These are phyloP conservation scores for Casuarina glauca DNA, from an alignment of 306 rosid genomes.

Conservation along the genomic window DNA sequence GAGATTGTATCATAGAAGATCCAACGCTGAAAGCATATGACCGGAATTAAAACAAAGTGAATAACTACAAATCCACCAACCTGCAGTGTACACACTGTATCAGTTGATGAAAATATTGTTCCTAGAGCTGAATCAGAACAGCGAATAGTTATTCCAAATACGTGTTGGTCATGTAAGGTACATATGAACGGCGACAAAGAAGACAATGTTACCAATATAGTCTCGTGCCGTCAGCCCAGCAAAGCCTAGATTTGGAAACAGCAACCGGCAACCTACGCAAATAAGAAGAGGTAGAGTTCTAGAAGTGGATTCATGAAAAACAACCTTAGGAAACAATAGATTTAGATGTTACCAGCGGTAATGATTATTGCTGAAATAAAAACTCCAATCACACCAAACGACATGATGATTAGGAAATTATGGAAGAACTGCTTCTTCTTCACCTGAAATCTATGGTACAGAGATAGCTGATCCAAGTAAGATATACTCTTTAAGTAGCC, in stretches of 20 bases:
- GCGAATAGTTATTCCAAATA: slow-evolving; percentile 25
- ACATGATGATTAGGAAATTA: slow-evolving; percentile 83
- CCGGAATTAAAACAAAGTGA: slow-evolving; percentile 29
- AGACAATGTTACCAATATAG: slow-evolving; percentile 62
- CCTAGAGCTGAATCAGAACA: slow-evolving; percentile 67
- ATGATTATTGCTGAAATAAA: slow-evolving; percentile 66
- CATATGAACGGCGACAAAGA: slow-evolving; percentile 5
- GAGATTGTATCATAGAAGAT: slow-evolving; percentile 11
- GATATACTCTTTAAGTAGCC: background rate
- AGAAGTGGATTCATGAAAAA: slow-evolving; percentile 17
- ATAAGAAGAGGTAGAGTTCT: slow-evolving; percentile 33
- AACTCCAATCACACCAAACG: slow-evolving; percentile 84
- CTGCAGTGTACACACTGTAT: slow-evolving; percentile 94
- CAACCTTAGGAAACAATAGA: background rate
- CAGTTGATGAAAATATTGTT: slow-evolving; percentile 85
- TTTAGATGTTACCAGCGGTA: slow-evolving; percentile 47
- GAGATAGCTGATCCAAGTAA: background rate
- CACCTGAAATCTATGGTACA: slow-evolving; percentile 76
- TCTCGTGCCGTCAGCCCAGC: slow-evolving; percentile 51
- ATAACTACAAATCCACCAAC: slow-evolving; percentile 46
- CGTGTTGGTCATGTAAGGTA: slow-evolving; percentile 1
- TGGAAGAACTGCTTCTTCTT: slow-evolving; percentile 93
- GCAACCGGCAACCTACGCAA: slow-evolving; percentile 78
- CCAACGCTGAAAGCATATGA: slow-evolving; percentile 5
- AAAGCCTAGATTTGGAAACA: slow-evolving; percentile 77